Conservation (phyloP, 805 yeast genomes). For the Saturnispora hagleri region DNA sequence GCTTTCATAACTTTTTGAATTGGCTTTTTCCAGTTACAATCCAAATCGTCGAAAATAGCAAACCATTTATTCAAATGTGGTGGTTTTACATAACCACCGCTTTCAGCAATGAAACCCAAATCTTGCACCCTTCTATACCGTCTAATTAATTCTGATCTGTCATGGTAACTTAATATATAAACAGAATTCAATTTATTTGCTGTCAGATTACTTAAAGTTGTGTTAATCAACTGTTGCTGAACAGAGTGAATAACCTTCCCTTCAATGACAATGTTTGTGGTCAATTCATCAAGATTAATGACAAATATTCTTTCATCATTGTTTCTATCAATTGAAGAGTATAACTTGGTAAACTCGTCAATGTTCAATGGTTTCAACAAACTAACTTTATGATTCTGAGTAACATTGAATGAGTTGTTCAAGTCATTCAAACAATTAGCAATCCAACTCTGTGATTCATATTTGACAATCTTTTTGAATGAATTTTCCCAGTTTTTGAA, state of each 20-base stretch:
- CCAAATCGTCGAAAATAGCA: conserved; percentile 43
- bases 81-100: conserved; percentile 70
- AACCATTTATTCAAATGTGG: conserved; percentile 49
- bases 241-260: conserved; percentile 36
- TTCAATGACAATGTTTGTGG: conserved; percentile 26
- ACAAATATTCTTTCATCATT: conserved; percentile 36
- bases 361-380: conserved; percentile 23
- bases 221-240: conserved; percentile 52
- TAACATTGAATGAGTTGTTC: conserved; percentile 38
- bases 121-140: conserved; percentile 57
- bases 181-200: conserved; percentile 54
- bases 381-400: conserved; percentile 19
- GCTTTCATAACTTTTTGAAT: conserved; percentile 47
- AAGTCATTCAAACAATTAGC: conserved; percentile 45
- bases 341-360: conserved; percentile 27
- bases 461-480: conserved; percentile 46
- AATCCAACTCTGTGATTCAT: conserved; percentile 76
- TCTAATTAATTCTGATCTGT: conserved; percentile 55
- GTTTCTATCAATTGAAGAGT: conserved; percentile 22
- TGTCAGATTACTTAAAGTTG: conserved; percentile 51
- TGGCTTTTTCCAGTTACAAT: conserved; percentile 50
- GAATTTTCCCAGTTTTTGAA: conserved; percentile 52
- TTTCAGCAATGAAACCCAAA: conserved; percentile 81
- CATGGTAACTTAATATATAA: conserved; percentile 60
- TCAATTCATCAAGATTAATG: conserved; percentile 41